Percentiles rank a stretch among this genome's conserved stretches.
Evolutionary conservation across 1,284 basidiomycete species (phyloP).

Genomic region (Tilletiopsis washingtonensis): DNA sequence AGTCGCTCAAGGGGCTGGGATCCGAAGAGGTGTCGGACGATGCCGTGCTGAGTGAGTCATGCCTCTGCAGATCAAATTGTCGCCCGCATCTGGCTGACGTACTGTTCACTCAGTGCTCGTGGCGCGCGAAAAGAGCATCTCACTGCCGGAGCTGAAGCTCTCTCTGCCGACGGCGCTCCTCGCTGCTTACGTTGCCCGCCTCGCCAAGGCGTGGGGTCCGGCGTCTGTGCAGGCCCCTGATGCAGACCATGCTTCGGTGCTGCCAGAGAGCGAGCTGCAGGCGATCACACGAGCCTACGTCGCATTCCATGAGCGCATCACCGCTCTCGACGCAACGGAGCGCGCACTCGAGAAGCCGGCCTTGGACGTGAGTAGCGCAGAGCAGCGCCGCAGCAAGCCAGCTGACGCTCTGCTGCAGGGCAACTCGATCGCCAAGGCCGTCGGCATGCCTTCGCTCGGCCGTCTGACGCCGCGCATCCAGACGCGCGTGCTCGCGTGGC

Average conservation of each 20-base stretch:
- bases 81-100: too few relatives aligned
- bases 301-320: neutral
- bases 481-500: slow-evolving; percentile 33
- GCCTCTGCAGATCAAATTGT: neutral
- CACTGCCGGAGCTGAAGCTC: too few relatives aligned
- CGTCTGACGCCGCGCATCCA: slow-evolving; percentile 26
- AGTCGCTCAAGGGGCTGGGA: neutral
- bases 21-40: neutral
- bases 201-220: too few relatives aligned
- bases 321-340: neutral
- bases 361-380: neutral
- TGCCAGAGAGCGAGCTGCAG: neutral
- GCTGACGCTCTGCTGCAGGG: slow-evolving; percentile 12
- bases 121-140: too few relatives aligned
- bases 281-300: neutral
- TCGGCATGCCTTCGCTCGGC: slow-evolving; percentile 20
- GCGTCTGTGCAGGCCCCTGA: too few relatives aligned
- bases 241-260: neutral
- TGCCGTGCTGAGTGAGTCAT: neutral
- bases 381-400: neutral
- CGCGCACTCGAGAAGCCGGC: neutral
- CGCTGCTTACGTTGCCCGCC: too few relatives aligned
- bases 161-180: too few relatives aligned
- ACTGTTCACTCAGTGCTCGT: too few relatives aligned
- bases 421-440: slow-evolving; percentile 17